Conservation (phyloP, 1,284 basidiomycete genomes). For the Anthracocystis setariae region DNA sequence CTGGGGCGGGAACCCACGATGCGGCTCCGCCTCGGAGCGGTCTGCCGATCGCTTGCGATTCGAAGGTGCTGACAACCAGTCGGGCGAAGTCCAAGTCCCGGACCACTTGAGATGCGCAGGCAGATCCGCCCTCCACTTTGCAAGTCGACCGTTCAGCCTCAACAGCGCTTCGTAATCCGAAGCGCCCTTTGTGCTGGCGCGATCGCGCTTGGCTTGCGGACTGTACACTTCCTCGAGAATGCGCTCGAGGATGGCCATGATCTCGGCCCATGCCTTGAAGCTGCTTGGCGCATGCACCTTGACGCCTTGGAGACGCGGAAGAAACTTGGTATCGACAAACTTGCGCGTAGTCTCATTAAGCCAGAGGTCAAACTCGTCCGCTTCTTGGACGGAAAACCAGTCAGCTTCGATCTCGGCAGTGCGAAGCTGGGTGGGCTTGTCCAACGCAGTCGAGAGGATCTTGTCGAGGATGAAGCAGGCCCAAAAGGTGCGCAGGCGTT, state of each 20-base stretch:
- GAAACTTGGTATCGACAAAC: slow-evolving; percentile 31
- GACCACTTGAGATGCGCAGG: slow-evolving; percentile 41
- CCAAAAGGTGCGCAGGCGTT: slow-evolving; percentile 46
- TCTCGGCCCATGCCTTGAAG: slow-evolving; percentile 48
- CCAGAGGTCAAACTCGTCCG: slow-evolving; percentile 52
- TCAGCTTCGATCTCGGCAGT: slow-evolving; percentile 39
- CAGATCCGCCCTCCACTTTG: slow-evolving; percentile 33
- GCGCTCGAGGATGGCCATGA: slow-evolving; percentile 51
- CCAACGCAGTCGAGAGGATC: slow-evolving; percentile 51
- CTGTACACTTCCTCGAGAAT: slow-evolving; percentile 52
- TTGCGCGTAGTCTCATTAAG: slow-evolving; percentile 43
- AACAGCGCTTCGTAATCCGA: slow-evolving; percentile 37
- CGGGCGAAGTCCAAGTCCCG: slow-evolving; percentile 35
- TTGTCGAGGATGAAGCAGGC: slow-evolving; percentile 54
- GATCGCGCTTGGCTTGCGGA: slow-evolving; percentile 43
- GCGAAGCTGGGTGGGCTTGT: slow-evolving; percentile 47
- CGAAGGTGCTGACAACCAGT: slow-evolving; percentile 7
- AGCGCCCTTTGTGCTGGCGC: slow-evolving; percentile 25
- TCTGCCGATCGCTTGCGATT: slow-evolving; percentile 7
- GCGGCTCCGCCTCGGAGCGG: slow-evolving; percentile 22
- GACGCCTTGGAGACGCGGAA: slow-evolving; percentile 34
- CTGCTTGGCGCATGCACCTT: slow-evolving; percentile 47
- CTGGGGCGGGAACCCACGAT: slow-evolving; percentile 42
- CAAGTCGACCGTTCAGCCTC: slow-evolving; percentile 21
- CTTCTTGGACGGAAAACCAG: slow-evolving; percentile 44